Evolutionary conservation across 495 filamentous ascomycete species (phyloP).

Genomic region (Neurospora sp.): DNA sequence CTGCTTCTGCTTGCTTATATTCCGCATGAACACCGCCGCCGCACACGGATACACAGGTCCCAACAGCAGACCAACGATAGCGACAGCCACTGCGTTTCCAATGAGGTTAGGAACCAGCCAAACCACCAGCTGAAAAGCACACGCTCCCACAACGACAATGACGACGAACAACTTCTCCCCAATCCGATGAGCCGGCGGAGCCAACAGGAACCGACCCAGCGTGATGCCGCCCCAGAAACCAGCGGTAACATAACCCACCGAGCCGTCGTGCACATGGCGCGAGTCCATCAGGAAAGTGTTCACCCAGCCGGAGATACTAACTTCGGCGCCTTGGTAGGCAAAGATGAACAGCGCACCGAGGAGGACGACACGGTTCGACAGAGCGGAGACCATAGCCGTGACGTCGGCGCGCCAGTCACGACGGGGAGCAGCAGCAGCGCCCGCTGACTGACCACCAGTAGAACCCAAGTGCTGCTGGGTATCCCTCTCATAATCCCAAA

Average conservation of each 20-base stretch:
- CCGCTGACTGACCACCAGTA: neutral
- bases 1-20: slow-evolving; percentile 52
- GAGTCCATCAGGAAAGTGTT: slow-evolving; percentile 66
- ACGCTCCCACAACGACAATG: slow-evolving; percentile 45
- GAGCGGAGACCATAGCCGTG: slow-evolving; percentile 25
- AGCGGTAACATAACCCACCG: slow-evolving; percentile 69
- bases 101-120: slow-evolving; percentile 67
- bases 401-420: slow-evolving; percentile 2
- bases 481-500: slow-evolving; percentile 44
- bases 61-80: slow-evolving; percentile 64
- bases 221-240: slow-evolving; percentile 82
- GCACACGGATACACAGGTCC: slow-evolving; percentile 70
- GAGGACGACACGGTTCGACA: slow-evolving; percentile 52
- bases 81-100: slow-evolving; percentile 58
- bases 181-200: slow-evolving; percentile 48
- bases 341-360: slow-evolving; percentile 71
- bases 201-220: slow-evolving; percentile 57
- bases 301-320: slow-evolving; percentile 71
- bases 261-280: slow-evolving; percentile 52
- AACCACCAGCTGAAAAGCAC: slow-evolving; percentile 57
- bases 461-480: neutral
- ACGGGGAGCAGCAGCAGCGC: too few relatives aligned
- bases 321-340: slow-evolving; percentile 71
- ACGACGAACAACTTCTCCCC: slow-evolving; percentile 62
- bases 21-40: slow-evolving; percentile 51